phyloP scores from a whole-genome alignment of 1,139 yeast genomes.

The Wickerhamiella pararugosa region DNA sequence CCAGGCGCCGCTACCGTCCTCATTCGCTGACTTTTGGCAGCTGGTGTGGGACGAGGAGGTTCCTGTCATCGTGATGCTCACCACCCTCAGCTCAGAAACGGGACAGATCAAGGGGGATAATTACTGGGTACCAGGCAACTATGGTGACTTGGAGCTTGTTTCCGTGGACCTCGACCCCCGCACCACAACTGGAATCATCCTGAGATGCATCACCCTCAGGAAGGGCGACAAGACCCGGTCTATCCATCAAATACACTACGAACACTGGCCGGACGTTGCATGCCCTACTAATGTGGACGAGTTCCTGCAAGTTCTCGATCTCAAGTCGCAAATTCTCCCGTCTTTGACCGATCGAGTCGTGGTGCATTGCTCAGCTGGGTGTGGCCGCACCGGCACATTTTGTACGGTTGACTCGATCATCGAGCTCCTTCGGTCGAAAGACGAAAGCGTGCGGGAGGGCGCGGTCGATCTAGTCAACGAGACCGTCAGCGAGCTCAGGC shows the following conservation, averaged over 20 bases:
- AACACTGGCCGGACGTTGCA: conserved; percentile 75
- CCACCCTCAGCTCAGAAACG: conserved; percentile 36
- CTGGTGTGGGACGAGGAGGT: conserved; percentile 48
- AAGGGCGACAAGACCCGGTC: conserved; percentile 9
- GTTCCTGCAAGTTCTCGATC: conserved; percentile 36
- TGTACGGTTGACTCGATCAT: conserved; percentile 57
- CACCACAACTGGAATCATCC: conserved; percentile 12
- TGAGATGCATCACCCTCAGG: conserved; percentile 14
- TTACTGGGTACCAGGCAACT: conserved; percentile 33
- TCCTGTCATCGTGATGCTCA: conserved; percentile 54
- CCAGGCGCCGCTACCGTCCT: conserved; percentile 69
- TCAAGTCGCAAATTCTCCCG: conserved; percentile 27
- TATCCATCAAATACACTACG: conserved; percentile 54
- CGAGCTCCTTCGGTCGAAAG: conserved; percentile 20
- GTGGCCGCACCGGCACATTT: conserved; percentile 84
- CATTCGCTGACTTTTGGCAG: conserved; percentile 73
- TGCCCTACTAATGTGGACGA: conserved; percentile 41
- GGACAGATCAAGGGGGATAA: conserved; percentile 40
- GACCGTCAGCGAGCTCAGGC: conserved; percentile 45
- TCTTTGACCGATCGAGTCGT: conserved; percentile 24
- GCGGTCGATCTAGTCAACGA: conserved; percentile 37
- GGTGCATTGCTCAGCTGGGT: conserved; percentile 84
- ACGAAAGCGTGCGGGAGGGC: conserved; percentile 12
- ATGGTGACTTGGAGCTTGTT: conserved; percentile 17
- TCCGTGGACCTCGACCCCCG: conserved; percentile 5